Conservation (phyloP, 768 basidiomycete genomes). For the Amanita phalloides region DNA sequence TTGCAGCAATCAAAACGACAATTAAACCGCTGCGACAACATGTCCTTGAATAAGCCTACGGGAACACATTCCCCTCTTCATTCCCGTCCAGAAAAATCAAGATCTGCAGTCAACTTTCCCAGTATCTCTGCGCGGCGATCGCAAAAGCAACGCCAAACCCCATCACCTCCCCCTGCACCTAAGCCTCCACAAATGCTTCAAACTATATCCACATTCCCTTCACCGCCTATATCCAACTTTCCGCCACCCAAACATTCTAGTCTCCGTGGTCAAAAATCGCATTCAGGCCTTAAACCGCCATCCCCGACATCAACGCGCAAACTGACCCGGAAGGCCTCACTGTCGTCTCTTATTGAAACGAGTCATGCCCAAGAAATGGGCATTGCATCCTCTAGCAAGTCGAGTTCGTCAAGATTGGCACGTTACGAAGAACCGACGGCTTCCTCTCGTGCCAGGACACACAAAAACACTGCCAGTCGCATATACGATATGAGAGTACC, state of each 20-base stretch:
- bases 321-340: slow-evolving; percentile 66
- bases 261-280: slow-evolving; percentile 77
- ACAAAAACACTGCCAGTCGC: slow-evolving; percentile 56
- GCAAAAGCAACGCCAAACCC: slow-evolving; percentile 55
- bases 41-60: slow-evolving; percentile 42
- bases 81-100: slow-evolving; percentile 51
- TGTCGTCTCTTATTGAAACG: slow-evolving; percentile 64
- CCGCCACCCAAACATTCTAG: slow-evolving; percentile 61
- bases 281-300: slow-evolving; percentile 69
- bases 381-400: slow-evolving; percentile 29
- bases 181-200: slow-evolving; percentile 54
- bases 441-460: slow-evolving; percentile 67
- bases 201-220: slow-evolving; percentile 38
- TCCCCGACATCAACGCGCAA: slow-evolving; percentile 58
- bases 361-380: slow-evolving; percentile 45
- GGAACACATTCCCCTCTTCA: slow-evolving; percentile 54
- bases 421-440: slow-evolving; percentile 75
- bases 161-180: slow-evolving; percentile 56
- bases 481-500: slow-evolving; percentile 61
- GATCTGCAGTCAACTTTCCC: slow-evolving; percentile 63
- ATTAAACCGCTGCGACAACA: slow-evolving; percentile 47
- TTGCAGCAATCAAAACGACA: slow-evolving; percentile 36
- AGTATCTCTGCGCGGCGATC: slow-evolving; percentile 60
- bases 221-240: slow-evolving; percentile 36
- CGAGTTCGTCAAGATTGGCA: slow-evolving; percentile 30